These are phyloP conservation scores for Ophiobolus disseminans DNA, from an alignment of 2,329 filamentous ascomycete species.

Conservation along the genomic window DNA sequence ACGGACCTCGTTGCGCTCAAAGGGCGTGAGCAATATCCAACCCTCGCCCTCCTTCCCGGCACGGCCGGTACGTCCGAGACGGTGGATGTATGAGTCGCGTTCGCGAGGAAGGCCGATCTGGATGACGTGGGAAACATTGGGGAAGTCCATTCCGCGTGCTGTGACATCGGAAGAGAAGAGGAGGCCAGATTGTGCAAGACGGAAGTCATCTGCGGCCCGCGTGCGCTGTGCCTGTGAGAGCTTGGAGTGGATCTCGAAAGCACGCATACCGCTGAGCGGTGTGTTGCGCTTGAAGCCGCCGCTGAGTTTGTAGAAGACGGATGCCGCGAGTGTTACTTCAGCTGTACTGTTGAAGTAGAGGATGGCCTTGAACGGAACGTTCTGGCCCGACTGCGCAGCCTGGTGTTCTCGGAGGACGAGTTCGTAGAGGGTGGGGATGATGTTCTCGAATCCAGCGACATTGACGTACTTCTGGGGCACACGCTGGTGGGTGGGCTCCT, in stretches of 20 bases:
- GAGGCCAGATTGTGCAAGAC: constrained; percentile 64
- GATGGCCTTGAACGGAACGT: constrained; percentile 88
- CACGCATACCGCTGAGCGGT: constrained; percentile 44
- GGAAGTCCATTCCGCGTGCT: constrained; percentile 62
- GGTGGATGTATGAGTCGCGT: constrained; percentile 59
- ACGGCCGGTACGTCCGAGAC: constrained; percentile 63
- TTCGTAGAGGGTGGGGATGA: constrained; percentile 78
- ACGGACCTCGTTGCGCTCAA: constrained; percentile 60
- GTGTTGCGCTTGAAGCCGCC: constrained; percentile 43
- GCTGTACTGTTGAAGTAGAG: constrained; percentile 85
- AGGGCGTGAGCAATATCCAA: constrained; percentile 68
- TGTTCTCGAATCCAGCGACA: constrained; percentile 74
- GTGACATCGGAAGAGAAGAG: constrained; percentile 60
- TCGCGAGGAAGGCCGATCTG: constrained; percentile 57
- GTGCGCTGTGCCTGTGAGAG: constrained; percentile 76
- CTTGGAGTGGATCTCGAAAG: constrained; percentile 77
- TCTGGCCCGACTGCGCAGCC: constrained; percentile 51
- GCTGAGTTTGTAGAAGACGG: constrained; percentile 63
- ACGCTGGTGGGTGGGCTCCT: constrained; percentile 81
- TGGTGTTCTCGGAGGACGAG: constrained; percentile 69
- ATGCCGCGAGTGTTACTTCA: constrained; percentile 70
- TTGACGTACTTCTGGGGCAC: constrained; percentile 81
- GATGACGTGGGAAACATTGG: constrained; percentile 60
- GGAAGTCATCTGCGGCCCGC: constrained; percentile 74
- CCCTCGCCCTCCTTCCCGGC: constrained; percentile 76